Conservation (phyloP, 352 stramenopile genomes). For the Pythium dissotocum region DNA sequence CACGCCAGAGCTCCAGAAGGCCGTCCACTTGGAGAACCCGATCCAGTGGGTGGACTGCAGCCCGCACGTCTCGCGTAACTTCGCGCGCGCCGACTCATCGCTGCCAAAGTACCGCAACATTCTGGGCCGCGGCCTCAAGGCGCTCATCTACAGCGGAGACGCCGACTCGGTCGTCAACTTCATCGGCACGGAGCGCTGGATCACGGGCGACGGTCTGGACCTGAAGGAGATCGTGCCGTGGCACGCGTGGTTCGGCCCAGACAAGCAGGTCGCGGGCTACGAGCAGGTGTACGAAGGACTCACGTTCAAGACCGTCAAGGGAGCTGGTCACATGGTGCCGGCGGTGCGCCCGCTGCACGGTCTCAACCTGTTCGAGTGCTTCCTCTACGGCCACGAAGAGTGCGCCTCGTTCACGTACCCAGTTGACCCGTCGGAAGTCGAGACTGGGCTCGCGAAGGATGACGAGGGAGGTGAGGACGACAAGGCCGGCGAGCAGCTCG, state of each 20-base stretch:
- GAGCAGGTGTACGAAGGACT: conserved; percentile 80
- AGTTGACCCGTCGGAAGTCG: conserved; percentile 45
- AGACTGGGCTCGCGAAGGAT: conserved; percentile 30
- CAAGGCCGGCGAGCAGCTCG: not conserved
- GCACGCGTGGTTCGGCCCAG: conserved; percentile 56
- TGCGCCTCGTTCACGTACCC: conserved; percentile 58
- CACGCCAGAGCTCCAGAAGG: conserved; percentile 48
- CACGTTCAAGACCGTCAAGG: conserved; percentile 90
- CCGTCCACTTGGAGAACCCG: conserved; percentile 52
- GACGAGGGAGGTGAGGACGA: not conserved
- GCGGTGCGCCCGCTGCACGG: conserved; percentile 60
- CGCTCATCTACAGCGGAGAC: conserved; percentile 71
- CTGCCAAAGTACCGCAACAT: conserved; percentile 66
- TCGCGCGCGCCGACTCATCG: conserved; percentile 45
- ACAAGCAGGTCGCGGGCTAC: conserved; percentile 83
- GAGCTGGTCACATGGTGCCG: conserved; percentile 88
- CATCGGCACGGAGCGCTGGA: conserved; percentile 84
- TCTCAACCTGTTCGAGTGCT: conserved; percentile 74
- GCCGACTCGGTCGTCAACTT: conserved; percentile 77
- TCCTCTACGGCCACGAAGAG: conserved; percentile 57
- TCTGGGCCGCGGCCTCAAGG: conserved; percentile 43
- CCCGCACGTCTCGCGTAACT: conserved; percentile 45
- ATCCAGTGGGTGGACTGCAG: conserved; percentile 65
- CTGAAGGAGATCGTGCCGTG: conserved; percentile 42
- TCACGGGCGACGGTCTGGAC: conserved; percentile 51